Evolutionary conservation across 768 basidiomycete genomes (phyloP), one percentile per base, ranked within the genome.

Genomic region (Tricholoma sp.): DNA sequence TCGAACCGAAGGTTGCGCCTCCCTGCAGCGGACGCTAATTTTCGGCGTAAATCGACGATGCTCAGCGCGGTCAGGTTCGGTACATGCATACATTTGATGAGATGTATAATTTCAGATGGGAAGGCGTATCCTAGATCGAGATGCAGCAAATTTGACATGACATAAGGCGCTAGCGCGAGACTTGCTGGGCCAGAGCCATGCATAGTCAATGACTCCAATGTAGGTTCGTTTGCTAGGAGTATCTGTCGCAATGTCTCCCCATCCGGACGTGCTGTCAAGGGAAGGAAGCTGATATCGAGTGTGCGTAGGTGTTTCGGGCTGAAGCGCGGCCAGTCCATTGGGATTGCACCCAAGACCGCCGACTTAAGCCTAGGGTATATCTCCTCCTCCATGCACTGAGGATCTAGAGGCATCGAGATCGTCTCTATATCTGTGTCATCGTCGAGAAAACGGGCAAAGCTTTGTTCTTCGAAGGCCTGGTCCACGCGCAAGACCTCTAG

Each of bases 141-240:
- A 31, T 15, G 32, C 6, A n/a, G 15, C 18, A 57, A n/a, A 6
- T 52, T 57, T 18, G 56, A 36, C 31, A 56, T n/a, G 10, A 31
- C 18, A 17, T 24, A 44, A 9, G 12, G 42, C 6, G n/a, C n/a
- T 12, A 6, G 3, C 6, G 18, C 20, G 3, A 11, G 6, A 32
- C 29, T 18, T 29, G 33, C 13, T 36, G 12, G 20, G 9, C 57
- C 36, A 3, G 42, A 33, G 15, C 18, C 50, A 2, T 20, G 28
- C 5, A 60, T 37, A 11, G 33, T 34, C 8, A 60, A 50, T n/a
- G 18, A 50, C 32, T 54, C 37, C 18, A 57, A 52, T 12, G 56
- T 47, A 41, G 48, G 59, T 15, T 56, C 56, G 24, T 55, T 60
- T n/a, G 44, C 31, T 17, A 44, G 33, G 7, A 60, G 56, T 41